Base-by-base conservation (phyloP, 345 rosid species). In the Aurinia saxatilis region DNA sequence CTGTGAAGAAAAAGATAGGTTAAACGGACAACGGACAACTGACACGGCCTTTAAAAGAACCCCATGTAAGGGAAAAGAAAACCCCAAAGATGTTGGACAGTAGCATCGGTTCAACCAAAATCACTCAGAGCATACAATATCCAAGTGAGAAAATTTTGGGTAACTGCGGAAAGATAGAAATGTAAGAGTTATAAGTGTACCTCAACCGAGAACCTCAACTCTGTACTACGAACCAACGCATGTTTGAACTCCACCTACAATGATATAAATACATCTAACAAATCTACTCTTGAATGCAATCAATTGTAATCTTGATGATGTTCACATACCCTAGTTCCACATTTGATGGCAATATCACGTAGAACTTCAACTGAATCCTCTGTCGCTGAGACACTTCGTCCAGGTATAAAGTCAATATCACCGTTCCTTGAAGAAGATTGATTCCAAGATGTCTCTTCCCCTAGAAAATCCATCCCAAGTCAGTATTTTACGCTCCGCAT, bases 141-240 rank as follows among this genome's bases (percentile, higher is more conserved):
- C 42, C 10, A 63, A 35, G 44, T 42, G 64, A 0, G 16, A 61
- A 38, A 27, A n/a, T 6, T 36, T 14, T 27, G 31, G 35, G 29
- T 38, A 29, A 38, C 10, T 31, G 41, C 45, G 36, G 12, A 39
- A 12, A 56, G 27, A 65, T 40, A 52, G 50, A 73, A 47, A 39
- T 37, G 37, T 66, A 61, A 55, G 65, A 60, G 49, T 35, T 35
- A 10, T 34, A 33, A 29, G 53, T 27, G 31, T 73, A 93, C 99
- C 99, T 93, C 97, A 75, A 82, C 56, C 18, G 81, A 81, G 74
- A 93, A 93, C 75, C 82, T 85, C 77, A 95, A 74, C 66, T 80
- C 86, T 37, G 68, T 73, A 82, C 86, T 76, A 61, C 79, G 73
- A 77, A 90, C 78, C 77, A 95, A 70, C 44, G 81, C 67, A 10